Percentiles rank a stretch among this genome's conserved stretches.
phyloP scores from a whole-genome alignment of 2,329 filamentous ascomycete species.

The Leptographium lundbergii region DNA sequence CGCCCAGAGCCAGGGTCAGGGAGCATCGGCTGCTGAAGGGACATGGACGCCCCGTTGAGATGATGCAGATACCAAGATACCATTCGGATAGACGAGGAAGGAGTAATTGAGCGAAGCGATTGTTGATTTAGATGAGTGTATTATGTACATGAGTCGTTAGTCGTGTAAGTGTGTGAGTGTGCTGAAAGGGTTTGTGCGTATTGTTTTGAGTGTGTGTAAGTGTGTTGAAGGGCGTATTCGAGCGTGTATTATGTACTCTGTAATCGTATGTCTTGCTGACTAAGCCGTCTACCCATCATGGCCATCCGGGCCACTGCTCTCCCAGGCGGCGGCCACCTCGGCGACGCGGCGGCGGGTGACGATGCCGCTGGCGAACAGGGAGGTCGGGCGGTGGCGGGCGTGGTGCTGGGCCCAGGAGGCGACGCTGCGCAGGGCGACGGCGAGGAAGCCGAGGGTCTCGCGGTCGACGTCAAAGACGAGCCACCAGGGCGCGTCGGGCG shows the following conservation, averaged over 20 bases:
- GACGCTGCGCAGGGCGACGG: slow-evolving; percentile 72
- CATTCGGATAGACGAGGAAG: too few species aligned
- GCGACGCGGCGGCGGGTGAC: slow-evolving; percentile 32
- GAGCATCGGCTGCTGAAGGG: background rate
- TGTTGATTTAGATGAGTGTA: too few species aligned
- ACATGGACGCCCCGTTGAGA: background rate
- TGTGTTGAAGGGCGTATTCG: too few species aligned
- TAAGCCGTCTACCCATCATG: too few species aligned
- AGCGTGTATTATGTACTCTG: too few species aligned
- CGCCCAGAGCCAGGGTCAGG: slow-evolving; percentile 20
- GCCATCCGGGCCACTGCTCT: too few species aligned
- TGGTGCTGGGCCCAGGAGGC: slow-evolving; percentile 55
- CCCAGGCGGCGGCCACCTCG: background rate
- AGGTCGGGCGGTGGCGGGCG: slow-evolving; percentile 42
- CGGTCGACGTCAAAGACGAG: slow-evolving; percentile 94
- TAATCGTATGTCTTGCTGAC: too few species aligned
- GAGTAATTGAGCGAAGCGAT: too few species aligned
- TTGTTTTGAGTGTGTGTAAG: too few species aligned
- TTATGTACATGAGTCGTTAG: too few species aligned
- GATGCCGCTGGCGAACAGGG: slow-evolving; percentile 31
- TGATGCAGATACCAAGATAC: background rate
- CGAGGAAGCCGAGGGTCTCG: slow-evolving; percentile 86
- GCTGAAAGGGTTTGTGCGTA: too few species aligned
- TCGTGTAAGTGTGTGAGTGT: too few species aligned
- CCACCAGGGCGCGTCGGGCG: slow-evolving; percentile 76